Conservation (phyloP, 306 rosid species). For the Coriaria nepalensis region DNA sequence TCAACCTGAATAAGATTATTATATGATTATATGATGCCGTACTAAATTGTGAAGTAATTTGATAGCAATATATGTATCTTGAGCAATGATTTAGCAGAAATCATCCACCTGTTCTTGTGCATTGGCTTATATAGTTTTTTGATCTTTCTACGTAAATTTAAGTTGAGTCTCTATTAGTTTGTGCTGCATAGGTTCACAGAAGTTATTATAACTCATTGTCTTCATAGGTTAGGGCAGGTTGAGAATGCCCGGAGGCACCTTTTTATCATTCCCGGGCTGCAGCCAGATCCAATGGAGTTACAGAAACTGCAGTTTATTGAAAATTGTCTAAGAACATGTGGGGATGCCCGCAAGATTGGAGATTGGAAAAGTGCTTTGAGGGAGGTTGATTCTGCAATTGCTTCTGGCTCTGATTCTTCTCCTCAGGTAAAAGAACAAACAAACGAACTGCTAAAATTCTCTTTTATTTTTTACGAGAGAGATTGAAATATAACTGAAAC, state of each 20-base stretch:
- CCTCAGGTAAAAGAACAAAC: constrained; percentile 62
- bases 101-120: too few relatives aligned
- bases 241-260: constrained; percentile 75
- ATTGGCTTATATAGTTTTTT: too few relatives aligned
- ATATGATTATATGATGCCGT: too few relatives aligned
- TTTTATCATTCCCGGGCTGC: constrained; percentile 29
- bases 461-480: constrained; percentile 1
- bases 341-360: constrained; percentile 53
- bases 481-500: constrained; percentile 30
- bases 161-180: constrained; percentile 3
- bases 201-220: constrained; percentile 2
- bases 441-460: not conserved
- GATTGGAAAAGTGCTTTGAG: constrained; percentile 73
- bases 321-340: constrained; percentile 62
- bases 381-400: constrained; percentile 56
- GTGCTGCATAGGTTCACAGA: not conserved
- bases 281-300: constrained; percentile 43
- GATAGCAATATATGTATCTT: too few relatives aligned
- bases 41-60: too few relatives aligned
- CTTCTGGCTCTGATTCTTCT: constrained; percentile 66
- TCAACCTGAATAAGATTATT: too few relatives aligned
- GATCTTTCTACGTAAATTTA: too few relatives aligned
- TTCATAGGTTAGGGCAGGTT: constrained; percentile 70
- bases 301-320: constrained; percentile 59
- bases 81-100: too few relatives aligned